Evolutionary conservation across 192 early-diverging fungal species (phyloP).

Genomic region (Backusella macrospora): DNA sequence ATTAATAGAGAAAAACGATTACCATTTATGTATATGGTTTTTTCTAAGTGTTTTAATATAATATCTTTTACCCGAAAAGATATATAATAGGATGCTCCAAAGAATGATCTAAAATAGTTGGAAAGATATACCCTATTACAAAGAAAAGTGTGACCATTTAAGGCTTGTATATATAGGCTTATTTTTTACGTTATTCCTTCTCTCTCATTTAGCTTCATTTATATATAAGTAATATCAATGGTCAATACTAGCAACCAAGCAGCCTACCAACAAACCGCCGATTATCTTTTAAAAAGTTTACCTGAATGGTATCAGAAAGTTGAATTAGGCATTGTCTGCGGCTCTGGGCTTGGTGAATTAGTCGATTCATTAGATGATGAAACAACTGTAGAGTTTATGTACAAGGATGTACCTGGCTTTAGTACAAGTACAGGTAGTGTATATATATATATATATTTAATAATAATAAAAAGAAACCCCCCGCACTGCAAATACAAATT

Average conservation of each 20-base stretch:
- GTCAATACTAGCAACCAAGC: not conserved
- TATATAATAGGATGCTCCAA: too few relatives aligned
- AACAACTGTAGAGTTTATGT: slow-evolving; percentile 64
- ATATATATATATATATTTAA: not conserved
- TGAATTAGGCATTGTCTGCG: slow-evolving; percentile 81
- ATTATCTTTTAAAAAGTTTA: slow-evolving; percentile 17
- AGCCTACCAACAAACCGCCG: not conserved
- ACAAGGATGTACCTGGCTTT: slow-evolving; percentile 87
- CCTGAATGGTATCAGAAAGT: slow-evolving; percentile 45
- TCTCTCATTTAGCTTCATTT: not conserved
- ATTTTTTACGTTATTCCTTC: not conserved
- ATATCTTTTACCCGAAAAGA: too few relatives aligned
- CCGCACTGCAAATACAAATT: too few relatives aligned
- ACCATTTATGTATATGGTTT: too few relatives aligned
- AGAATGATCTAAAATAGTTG: too few relatives aligned
- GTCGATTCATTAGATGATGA: slow-evolving; percentile 64
- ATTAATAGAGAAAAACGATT: too few relatives aligned
- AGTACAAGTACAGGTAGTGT: slow-evolving; percentile 70
- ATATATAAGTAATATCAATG: not conserved
- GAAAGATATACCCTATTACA: too few relatives aligned
- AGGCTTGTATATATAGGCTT: not conserved
- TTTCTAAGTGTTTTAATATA: too few relatives aligned
- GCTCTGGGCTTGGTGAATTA: slow-evolving; percentile 79
- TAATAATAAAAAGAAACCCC: not conserved
- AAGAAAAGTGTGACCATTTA: too few relatives aligned